Percentiles rank a stretch among this genome's conserved stretches.
Evolutionary conservation across 2,329 filamentous ascomycete genomes (phyloP).

Genomic region (Hirsutella rhossiliensis): DNA sequence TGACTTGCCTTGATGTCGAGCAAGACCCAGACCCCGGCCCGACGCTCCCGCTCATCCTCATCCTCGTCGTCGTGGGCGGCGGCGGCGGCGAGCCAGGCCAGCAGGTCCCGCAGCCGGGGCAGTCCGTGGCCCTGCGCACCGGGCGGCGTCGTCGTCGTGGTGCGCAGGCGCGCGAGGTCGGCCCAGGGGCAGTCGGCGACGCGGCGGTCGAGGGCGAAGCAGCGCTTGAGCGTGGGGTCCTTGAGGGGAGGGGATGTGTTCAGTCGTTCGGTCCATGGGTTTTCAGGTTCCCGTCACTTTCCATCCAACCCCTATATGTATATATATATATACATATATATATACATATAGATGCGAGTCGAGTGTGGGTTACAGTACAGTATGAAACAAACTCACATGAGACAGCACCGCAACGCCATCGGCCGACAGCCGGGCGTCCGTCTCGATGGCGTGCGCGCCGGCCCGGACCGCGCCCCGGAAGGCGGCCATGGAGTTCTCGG

Average conservation of each 20-base stretch:
- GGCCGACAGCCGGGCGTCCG: slow-evolving; percentile 70
- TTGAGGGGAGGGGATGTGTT: slow-evolving; percentile 20
- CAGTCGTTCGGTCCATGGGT: slow-evolving; percentile 27
- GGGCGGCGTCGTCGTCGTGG: slow-evolving; percentile 57
- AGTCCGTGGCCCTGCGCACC: too few species aligned
- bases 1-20: slow-evolving; percentile 71
- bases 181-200: slow-evolving; percentile 68
- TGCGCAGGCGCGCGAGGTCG: slow-evolving; percentile 57
- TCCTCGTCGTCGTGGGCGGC: slow-evolving; percentile 32
- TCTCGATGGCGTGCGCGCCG: slow-evolving; percentile 75
- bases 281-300: too few species aligned
- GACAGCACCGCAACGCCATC: slow-evolving; percentile 79
- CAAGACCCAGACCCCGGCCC: slow-evolving; percentile 64
- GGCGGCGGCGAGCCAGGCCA: slow-evolving; percentile 57
- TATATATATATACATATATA: too few species aligned
- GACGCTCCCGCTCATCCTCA: slow-evolving; percentile 35
- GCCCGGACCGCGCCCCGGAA: slow-evolving; percentile 63
- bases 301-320: too few species aligned
- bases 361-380: too few species aligned
- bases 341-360: too few species aligned
- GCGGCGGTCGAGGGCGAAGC: slow-evolving; percentile 63
- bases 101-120: slow-evolving; percentile 61
- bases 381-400: slow-evolving; percentile 35
- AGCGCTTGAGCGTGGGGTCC: slow-evolving; percentile 68
- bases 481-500: slow-evolving; percentile 77